Evolutionary conservation across 208 protist species (phyloP).

Genomic region (Angomonas ambiguus): DNA sequence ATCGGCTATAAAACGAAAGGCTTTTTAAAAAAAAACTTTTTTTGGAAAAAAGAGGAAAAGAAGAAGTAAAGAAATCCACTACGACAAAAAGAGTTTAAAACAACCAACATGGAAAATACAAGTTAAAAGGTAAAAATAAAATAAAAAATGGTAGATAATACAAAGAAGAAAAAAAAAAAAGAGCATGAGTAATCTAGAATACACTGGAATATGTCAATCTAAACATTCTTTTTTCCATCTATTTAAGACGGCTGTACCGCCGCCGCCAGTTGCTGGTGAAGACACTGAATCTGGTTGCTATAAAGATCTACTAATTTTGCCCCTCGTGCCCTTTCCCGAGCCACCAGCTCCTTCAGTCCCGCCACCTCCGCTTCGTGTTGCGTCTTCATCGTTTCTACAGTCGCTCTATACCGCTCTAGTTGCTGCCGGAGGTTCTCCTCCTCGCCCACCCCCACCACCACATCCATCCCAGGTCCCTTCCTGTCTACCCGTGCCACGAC

Average conservation of each 20-base stretch:
- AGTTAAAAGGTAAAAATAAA: conserved; percentile 17
- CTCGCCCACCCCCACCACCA: neutral
- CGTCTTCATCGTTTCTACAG: conserved; percentile 25
- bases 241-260: neutral
- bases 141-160: conserved; percentile 7
- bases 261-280: conserved; percentile 43
- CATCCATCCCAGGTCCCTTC: neutral
- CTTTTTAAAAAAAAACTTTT: neutral
- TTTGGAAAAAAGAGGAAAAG: neutral
- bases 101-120: too few relatives aligned
- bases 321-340: conserved; percentile 35
- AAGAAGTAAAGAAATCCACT: conserved; percentile 1
- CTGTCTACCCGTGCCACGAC: neutral
- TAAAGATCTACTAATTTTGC: conserved; percentile 61
- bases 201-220: conserved; percentile 10
- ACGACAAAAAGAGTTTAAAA: neutral
- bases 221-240: neutral
- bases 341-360: conserved; percentile 32
- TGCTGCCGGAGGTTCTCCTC: conserved; percentile 36
- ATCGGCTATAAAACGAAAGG: neutral
- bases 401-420: conserved; percentile 49
- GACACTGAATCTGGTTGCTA: conserved; percentile 46
- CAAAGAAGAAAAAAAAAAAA: neutral
- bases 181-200: neutral
- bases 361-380: conserved; percentile 26